Percentiles rank a stretch among this genome's conserved stretches.
Conservation (phyloP, 306 rosid species). For the Castanopsis chinensis region DNA sequence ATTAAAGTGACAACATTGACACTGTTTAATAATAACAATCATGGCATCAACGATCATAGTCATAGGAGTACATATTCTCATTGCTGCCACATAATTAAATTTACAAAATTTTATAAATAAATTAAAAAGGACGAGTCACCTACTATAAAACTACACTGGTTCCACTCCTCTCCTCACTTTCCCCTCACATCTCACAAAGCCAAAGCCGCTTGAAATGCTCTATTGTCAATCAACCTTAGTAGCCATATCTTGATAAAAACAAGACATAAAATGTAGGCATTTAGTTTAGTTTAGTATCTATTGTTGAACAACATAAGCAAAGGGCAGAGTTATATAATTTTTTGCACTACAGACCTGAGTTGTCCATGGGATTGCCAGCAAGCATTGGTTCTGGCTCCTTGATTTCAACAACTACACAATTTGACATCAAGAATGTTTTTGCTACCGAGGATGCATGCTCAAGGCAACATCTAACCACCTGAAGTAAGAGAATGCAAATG, state of each 20-base stretch:
- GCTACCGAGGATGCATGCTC: conserved; percentile 99
- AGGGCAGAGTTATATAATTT: neutral
- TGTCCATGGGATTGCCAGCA: conserved; percentile 92
- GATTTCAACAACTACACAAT: conserved; percentile 97
- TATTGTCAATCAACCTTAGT: conserved; percentile 15
- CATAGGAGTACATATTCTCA: no score
- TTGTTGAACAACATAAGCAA: neutral
- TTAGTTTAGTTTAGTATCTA: no score
- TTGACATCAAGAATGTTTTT: conserved; percentile 96
- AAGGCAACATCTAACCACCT: conserved; percentile 99
- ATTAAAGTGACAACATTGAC: no score
- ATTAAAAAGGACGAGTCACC: conserved; percentile 9
- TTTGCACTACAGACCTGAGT: conserved; percentile 56
- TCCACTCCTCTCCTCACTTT: neutral
- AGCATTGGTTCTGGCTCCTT: conserved; percentile 83
- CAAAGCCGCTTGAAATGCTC: neutral
- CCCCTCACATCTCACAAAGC: no score
- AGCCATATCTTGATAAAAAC: conserved; percentile 54
- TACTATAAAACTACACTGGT: neutral
- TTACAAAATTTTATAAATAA: neutral
- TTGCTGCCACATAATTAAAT: neutral
- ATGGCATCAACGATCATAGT: no score
- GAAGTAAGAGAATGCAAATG: neutral
- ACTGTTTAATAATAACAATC: no score
- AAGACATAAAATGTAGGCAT: neutral